These are phyloP conservation scores for Wallacemonas sp. DNA, from an alignment of 208 protist species.

Conservation along the genomic window DNA sequence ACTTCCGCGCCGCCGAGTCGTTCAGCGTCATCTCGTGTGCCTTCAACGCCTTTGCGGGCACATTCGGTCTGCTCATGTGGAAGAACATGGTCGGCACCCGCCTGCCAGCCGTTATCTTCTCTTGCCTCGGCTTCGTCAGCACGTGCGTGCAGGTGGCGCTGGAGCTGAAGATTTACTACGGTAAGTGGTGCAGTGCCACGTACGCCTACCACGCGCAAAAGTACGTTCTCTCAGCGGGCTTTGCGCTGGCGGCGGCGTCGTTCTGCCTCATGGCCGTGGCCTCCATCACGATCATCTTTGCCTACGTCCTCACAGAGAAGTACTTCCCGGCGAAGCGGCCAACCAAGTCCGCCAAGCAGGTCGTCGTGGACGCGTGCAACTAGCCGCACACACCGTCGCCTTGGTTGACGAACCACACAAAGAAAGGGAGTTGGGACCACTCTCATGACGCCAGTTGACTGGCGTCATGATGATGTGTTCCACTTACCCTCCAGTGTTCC, in stretches of 20 bases:
- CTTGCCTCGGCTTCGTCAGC: slow-evolving; percentile 34
- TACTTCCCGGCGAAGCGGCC: slow-evolving; percentile 54
- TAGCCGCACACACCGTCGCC: no score
- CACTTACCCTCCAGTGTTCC: no score
- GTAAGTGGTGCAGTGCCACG: slow-evolving; percentile 49
- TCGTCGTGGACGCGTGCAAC: slow-evolving; percentile 38
- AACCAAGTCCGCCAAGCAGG: slow-evolving; percentile 41
- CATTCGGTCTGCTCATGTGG: slow-evolving; percentile 52
- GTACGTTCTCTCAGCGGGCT: slow-evolving; percentile 62
- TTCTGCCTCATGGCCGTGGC: slow-evolving; percentile 51
- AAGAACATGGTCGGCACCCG: slow-evolving; percentile 43
- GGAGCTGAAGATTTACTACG: slow-evolving; percentile 68
- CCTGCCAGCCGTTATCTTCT: slow-evolving; percentile 46
- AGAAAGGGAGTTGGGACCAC: no score
- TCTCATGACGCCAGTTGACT: no score
- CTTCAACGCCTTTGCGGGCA: slow-evolving; percentile 32
- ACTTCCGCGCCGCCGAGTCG: slow-evolving; percentile 50
- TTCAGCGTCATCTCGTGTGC: slow-evolving; percentile 60
- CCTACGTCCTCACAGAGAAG: slow-evolving; percentile 37
- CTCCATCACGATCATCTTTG: slow-evolving; percentile 33
- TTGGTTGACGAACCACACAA: neutral
- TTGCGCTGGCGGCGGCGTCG: slow-evolving; percentile 44
- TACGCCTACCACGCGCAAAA: slow-evolving; percentile 54
- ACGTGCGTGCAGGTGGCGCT: slow-evolving; percentile 52
- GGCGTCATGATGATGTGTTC: no score